These are phyloP conservation scores for Kazachstania viticola DNA, from an alignment of 805 yeast species.

Conservation along the genomic window DNA sequence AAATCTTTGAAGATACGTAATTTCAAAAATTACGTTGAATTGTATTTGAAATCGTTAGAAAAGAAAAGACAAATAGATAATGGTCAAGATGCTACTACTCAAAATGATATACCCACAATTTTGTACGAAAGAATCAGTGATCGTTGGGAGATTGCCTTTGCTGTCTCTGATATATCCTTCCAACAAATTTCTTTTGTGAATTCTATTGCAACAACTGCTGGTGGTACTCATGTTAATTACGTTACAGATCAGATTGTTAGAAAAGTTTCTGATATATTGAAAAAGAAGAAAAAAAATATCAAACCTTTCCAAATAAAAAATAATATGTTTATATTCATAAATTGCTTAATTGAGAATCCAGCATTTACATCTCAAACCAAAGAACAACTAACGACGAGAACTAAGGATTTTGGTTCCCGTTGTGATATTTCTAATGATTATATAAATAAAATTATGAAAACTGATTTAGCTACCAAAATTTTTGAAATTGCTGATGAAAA, in stretches of 20 bases:
- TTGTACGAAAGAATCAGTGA: conserved; percentile 74
- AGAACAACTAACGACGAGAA: conserved; percentile 86
- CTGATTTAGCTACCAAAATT: conserved; percentile 60
- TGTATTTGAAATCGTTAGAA: conserved; percentile 72
- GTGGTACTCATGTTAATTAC: conserved; percentile 90
- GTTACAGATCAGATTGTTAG: conserved; percentile 74
- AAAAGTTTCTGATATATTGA: conserved; percentile 62
- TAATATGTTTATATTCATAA: conserved; percentile 81
- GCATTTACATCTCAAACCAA: conserved; percentile 97
- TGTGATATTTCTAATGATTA: conserved; percentile 70
- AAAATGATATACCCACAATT: conserved; percentile 36
- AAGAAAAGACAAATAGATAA: conserved; percentile 31
- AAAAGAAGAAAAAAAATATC: conserved; percentile 62
- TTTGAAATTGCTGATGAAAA: conserved; percentile 77
- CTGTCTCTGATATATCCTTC: conserved; percentile 80
- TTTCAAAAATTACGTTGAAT: conserved; percentile 80
- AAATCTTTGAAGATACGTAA: conserved; percentile 53
- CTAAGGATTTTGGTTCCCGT: conserved; percentile 79
- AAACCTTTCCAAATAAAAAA: conserved; percentile 83
- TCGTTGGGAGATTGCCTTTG: conserved; percentile 94
- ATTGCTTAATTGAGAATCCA: conserved; percentile 90
- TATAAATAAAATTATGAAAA: conserved; percentile 57
- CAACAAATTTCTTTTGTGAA: conserved; percentile 95
- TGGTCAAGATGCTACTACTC: conserved; percentile 25
- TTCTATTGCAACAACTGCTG: conserved; percentile 93